A percentile compares a stretch with the other conserved stretches of the same genome.
phyloP scores from a whole-genome alignment of 805 yeast genomes.

The Hanseniaspora clermontiae region DNA sequence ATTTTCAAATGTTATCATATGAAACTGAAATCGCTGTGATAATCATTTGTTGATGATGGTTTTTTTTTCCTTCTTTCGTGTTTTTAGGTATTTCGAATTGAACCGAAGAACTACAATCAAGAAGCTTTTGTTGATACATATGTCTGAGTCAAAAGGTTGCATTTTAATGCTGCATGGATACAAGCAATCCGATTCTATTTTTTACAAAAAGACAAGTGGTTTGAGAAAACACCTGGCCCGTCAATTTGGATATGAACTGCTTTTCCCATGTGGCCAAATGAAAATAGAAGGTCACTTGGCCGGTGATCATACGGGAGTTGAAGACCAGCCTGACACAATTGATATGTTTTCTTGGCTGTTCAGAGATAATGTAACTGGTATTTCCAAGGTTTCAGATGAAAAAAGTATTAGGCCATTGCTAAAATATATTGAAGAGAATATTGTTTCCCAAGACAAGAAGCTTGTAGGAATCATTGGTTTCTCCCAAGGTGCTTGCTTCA shows the following conservation, averaged over 20 bases:
- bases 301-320: slow-evolving; percentile 18
- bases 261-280: slow-evolving; percentile 65
- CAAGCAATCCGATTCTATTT: slow-evolving; percentile 68
- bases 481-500: slow-evolving; percentile 85
- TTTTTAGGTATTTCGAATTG: too few relatives aligned
- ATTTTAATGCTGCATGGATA: slow-evolving; percentile 82
- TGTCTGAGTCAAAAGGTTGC: slow-evolving; percentile 25
- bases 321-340: slow-evolving; percentile 52
- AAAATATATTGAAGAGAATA: slow-evolving; percentile 40
- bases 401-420: slow-evolving; percentile 32
- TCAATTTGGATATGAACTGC: slow-evolving; percentile 46
- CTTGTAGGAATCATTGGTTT: slow-evolving; percentile 64
- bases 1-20: too few relatives aligned
- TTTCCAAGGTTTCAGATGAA: slow-evolving; percentile 20
- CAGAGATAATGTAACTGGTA: slow-evolving; percentile 30
- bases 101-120: neutral
- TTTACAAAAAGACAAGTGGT: slow-evolving; percentile 76
- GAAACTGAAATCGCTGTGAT: too few relatives aligned
- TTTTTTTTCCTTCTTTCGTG: neutral
- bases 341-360: slow-evolving; percentile 60
- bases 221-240: slow-evolving; percentile 56
- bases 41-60: neutral
- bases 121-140: neutral
- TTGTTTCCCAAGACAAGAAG: slow-evolving; percentile 44
- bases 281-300: slow-evolving; percentile 33